Evolutionary conservation across 2,329 filamentous ascomycete genomes (phyloP), one percentile per base, ranked within the genome.

Genomic region (Thyridium curvatum): DNA sequence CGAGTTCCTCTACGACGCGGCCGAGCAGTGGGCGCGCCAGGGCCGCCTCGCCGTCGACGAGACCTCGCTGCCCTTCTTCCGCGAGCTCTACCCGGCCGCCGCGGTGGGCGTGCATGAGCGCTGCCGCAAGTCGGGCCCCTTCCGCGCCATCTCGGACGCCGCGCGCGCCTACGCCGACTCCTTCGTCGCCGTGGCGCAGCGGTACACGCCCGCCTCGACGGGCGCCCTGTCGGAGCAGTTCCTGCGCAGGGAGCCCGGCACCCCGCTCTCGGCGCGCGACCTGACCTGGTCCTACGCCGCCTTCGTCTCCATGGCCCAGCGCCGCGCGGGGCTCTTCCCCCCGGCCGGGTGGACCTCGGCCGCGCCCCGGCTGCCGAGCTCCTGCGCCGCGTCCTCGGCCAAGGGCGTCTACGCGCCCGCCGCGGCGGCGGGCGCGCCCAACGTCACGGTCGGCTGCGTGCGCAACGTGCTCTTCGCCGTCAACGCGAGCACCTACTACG

Each of bases 1-100:
- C 4, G 86, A 93, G 60, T 82, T 86, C 54, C 72, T 94, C 3
- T 91, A 89, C 56, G 81, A 85, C 50, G 82, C 86, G 1, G 52
- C 89, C 2, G 81, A 82, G 47, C 78, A 83, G 36, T 91, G 84
- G 84, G 69, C 82, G 45, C 61, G 66, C 29, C 59, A 69, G 18
- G 79, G 78, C 2, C 79, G 69, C 6, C 71, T 94, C 50, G 73
- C 71, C 1, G 73, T 91, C 35, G 82, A 77, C 5, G 62, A 68
- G 0, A 71, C 70, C 2, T 88, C 84, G 0, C 67, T 88, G 9
- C 54, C 73, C 8, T 91, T 93, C 66, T 93, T 90, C 73, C 59
- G 67, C 43, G 79, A 81, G 47, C 64, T 87, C 8, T 70, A 75
- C 38, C 68, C 79, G 12, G 69, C 68, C 1, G 69, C 78, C 10